These are phyloP conservation scores for Trifolium fragiferum DNA, from an alignment of 306 rosid genomes.

Conservation along the genomic window DNA sequence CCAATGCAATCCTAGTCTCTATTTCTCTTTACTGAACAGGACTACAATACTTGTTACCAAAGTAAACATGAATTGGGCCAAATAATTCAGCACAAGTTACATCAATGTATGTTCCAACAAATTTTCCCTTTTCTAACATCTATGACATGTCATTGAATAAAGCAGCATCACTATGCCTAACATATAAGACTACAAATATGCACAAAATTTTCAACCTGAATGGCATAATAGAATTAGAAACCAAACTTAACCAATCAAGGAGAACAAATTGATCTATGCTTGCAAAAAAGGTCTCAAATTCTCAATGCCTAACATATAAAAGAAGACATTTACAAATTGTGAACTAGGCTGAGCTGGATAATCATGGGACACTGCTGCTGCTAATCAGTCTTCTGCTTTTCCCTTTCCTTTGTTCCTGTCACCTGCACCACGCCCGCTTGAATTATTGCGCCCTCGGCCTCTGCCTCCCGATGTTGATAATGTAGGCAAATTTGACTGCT, in stretches of 20 bases:
- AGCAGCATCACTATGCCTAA: neutral
- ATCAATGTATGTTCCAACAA: neutral
- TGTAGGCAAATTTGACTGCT: neutral
- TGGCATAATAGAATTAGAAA: neutral
- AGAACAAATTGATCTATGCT: conserved; percentile 2
- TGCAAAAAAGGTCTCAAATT: neutral
- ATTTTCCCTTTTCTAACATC: neutral
- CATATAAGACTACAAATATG: neutral
- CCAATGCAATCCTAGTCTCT: too few species aligned
- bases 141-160: neutral
- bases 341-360: neutral
- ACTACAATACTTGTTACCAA: neutral
- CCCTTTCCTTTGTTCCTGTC: neutral
- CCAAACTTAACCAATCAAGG: neutral
- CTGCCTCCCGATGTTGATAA: neutral
- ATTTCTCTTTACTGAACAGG: too few species aligned
- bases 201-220: neutral
- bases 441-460: neutral
- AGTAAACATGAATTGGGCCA: too few species aligned
- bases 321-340: neutral
- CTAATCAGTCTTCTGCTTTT: neutral
- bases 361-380: neutral
- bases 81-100: neutral
- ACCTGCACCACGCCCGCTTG: neutral
- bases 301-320: neutral